These are phyloP conservation scores for Coleophoma crateriformis DNA, from an alignment of 2,329 filamentous ascomycete genomes.

Conservation along the genomic window DNA sequence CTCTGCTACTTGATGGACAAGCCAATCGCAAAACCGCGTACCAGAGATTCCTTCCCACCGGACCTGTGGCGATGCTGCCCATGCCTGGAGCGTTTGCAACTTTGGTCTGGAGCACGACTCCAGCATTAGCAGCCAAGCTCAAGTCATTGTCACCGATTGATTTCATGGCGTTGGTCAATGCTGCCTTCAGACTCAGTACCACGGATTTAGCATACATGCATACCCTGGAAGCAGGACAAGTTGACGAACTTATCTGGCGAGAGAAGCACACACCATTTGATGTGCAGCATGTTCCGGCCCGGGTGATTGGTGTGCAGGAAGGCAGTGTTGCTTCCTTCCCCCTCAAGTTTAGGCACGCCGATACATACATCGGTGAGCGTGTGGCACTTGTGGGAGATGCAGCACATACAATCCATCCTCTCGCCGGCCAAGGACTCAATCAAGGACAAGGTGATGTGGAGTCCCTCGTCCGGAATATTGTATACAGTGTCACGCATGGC, in stretches of 20 bases:
- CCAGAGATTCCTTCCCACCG: slow-evolving; percentile 89
- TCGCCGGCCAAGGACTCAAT: slow-evolving; percentile 92
- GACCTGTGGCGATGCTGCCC: slow-evolving; percentile 86
- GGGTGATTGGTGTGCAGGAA: slow-evolving; percentile 66
- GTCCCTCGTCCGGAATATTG: slow-evolving; percentile 68
- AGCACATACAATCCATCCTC: slow-evolving; percentile 89
- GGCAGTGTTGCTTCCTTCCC: slow-evolving; percentile 85
- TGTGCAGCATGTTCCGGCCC: slow-evolving; percentile 54
- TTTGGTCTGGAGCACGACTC: slow-evolving; percentile 91
- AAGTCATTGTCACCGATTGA: slow-evolving; percentile 69
- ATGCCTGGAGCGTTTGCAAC: slow-evolving; percentile 78
- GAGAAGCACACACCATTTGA: slow-evolving; percentile 60
- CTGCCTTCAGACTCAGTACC: slow-evolving; percentile 77
- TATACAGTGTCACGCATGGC: slow-evolving; percentile 72
- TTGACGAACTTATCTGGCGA: slow-evolving; percentile 81
- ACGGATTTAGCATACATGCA: slow-evolving; percentile 83
- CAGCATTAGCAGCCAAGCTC: slow-evolving; percentile 69
- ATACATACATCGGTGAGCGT: slow-evolving; percentile 86
- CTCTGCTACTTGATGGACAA: slow-evolving; percentile 64
- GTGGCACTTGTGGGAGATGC: slow-evolving; percentile 90
- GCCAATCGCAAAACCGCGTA: slow-evolving; percentile 68
- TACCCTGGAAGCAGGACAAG: slow-evolving; percentile 50
- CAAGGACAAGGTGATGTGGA: slow-evolving; percentile 87
- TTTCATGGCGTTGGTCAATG: slow-evolving; percentile 86
- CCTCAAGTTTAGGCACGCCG: slow-evolving; percentile 85